phyloP scores from a whole-genome alignment of 306 rosid species.

The Carpinus fangiana region DNA sequence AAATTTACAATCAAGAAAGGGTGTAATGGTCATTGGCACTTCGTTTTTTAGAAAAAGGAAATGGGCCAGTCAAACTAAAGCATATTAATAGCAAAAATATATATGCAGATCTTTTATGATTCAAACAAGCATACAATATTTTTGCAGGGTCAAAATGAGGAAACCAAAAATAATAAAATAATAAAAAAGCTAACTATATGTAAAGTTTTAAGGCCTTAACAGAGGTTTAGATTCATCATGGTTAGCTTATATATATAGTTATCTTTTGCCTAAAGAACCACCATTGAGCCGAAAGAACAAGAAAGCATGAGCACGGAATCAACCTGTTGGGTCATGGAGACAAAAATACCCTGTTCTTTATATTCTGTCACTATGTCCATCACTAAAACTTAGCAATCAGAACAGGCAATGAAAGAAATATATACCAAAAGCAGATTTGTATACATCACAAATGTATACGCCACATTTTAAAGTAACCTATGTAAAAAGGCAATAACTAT shows the following conservation, averaged over 20 bases:
- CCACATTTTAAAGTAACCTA: conserved; percentile 15
- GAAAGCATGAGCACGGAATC: conserved; percentile 64
- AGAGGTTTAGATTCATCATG: conserved; percentile 30
- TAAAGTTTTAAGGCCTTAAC: conserved; percentile 17
- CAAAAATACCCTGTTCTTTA: conserved; percentile 54
- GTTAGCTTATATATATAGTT: conserved; percentile 26
- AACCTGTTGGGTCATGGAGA: conserved; percentile 42
- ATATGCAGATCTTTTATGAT: not conserved
- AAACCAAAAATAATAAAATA: not conserved
- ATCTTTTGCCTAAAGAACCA: not conserved
- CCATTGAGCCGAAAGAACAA: conserved; percentile 46
- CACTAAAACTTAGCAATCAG: conserved; percentile 31
- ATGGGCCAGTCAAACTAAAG: conserved; percentile 1
- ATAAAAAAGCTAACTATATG: not conserved
- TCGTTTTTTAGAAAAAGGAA: conserved; percentile 4
- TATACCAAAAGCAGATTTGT: conserved; percentile 5
- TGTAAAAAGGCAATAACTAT: conserved; percentile 7
- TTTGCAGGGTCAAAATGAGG: not conserved
- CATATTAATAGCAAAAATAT: too few species aligned
- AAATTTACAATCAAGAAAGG: not conserved
- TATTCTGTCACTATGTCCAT: conserved; percentile 26
- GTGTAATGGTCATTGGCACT: conserved; percentile 8
- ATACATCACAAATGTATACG: conserved; percentile 24
- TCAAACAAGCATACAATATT: not conserved
- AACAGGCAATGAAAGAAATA: conserved; percentile 13